These are phyloP conservation scores for Triangularia setosa DNA, from an alignment of 2,329 filamentous ascomycete genomes.

Conservation along the genomic window DNA sequence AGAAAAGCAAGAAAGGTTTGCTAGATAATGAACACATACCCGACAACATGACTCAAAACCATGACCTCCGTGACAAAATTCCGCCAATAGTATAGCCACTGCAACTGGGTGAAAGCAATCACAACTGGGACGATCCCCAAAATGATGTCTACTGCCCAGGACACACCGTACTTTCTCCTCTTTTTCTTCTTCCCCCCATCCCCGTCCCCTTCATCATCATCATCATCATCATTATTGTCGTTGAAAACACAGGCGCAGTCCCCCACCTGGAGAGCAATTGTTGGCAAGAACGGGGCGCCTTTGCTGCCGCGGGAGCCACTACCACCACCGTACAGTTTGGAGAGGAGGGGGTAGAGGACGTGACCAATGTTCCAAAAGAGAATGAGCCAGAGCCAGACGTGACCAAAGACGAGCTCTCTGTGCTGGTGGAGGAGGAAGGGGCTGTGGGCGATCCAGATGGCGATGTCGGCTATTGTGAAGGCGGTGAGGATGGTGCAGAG, in stretches of 20 bases:
- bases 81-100: no score
- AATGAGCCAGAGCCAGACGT: constrained; percentile 28
- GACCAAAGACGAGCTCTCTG: constrained; percentile 20
- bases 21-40: neutral
- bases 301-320: no score
- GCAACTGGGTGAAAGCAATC: no score
- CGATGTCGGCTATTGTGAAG: constrained; percentile 6
- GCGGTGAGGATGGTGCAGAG: constrained; percentile 3
- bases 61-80: neutral
- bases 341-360: neutral
- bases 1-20: no score
- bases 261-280: constrained; percentile 11
- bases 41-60: neutral
- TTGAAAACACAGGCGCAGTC: constrained; percentile 7
- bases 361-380: constrained; percentile 16
- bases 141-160: neutral
- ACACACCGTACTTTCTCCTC: constrained; percentile 20
- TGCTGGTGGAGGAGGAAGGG: neutral
- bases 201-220: constrained; percentile 1
- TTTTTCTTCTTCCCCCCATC: neutral
- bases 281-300: neutral
- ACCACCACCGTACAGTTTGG: neutral
- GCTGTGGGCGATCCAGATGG: constrained; percentile 2
- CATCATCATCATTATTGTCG: neutral
- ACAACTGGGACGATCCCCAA: neutral